phyloP scores from a whole-genome alignment of 2,329 filamentous ascomycete species.

The Aplosporella prunicola region DNA sequence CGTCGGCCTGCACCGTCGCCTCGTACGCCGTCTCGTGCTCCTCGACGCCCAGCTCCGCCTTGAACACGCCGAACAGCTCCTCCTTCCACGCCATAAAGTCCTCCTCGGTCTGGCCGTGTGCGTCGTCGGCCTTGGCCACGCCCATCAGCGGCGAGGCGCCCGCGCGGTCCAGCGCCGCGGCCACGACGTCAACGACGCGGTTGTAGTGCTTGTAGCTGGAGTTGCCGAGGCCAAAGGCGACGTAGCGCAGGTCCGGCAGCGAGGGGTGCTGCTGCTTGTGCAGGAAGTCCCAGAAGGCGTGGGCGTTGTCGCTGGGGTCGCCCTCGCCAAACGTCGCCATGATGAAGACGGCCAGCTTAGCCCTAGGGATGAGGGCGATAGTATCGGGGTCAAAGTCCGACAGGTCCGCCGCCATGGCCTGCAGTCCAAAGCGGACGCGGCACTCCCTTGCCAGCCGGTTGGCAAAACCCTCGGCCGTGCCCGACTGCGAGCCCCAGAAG shows the following conservation, averaged over 20 bases:
- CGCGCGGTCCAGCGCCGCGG: conserved; percentile 21
- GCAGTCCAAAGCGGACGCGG: conserved; percentile 31
- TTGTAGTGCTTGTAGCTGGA: conserved; percentile 41
- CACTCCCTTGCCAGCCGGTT: conserved; percentile 33
- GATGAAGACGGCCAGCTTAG: conserved; percentile 26
- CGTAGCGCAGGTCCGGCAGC: conserved; percentile 26
- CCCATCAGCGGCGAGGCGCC: conserved; percentile 26
- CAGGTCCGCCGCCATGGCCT: conserved; percentile 35
- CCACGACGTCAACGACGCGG: conserved; percentile 30
- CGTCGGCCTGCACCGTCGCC: conserved; percentile 18
- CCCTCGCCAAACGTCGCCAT: conserved; percentile 32
- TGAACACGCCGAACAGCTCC: conserved; percentile 24
- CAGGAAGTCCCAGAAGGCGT: conserved; percentile 27
- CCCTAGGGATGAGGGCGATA: conserved; percentile 22
- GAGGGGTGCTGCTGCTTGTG: conserved; percentile 16
- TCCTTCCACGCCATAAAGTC: conserved; percentile 36
- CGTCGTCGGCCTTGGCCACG: conserved; percentile 32
- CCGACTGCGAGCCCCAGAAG: conserved; percentile 43
- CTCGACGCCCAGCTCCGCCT: conserved; percentile 21
- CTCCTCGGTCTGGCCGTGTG: conserved; percentile 34
- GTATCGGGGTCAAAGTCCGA: conserved; percentile 39
- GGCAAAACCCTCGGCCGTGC: conserved; percentile 37
- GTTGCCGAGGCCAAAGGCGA: conserved; percentile 38
- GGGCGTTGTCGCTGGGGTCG: conserved; percentile 31
- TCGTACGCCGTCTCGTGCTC: conserved; percentile 27